Evolutionary conservation across 805 yeast genomes (phyloP).

Genomic region (Yarrowia hollandica): DNA sequence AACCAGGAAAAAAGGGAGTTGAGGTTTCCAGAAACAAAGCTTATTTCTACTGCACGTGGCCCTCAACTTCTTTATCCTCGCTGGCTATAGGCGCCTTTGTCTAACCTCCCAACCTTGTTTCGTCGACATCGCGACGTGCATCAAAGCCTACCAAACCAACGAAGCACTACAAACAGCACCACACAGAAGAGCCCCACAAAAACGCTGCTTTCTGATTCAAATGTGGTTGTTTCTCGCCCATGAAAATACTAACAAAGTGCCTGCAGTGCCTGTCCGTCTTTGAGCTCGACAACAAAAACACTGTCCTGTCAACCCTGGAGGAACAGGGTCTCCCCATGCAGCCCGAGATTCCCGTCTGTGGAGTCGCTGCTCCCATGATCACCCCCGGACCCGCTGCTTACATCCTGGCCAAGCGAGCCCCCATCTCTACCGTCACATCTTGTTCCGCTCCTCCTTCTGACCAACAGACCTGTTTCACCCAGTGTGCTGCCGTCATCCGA

Average conservation of each 20-base stretch:
- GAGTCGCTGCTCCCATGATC: constrained; percentile 14
- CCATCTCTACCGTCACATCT: constrained; percentile 8
- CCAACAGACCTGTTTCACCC: constrained; percentile 12
- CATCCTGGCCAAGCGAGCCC: constrained; percentile 18
- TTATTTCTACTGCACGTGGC: no score
- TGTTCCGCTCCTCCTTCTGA: neutral
- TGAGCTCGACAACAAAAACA: neutral
- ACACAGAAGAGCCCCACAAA: no score
- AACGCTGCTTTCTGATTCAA: no score
- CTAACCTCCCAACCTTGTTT: no score
- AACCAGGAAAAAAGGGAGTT: no score
- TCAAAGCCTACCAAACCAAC: no score
- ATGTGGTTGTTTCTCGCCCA: no score
- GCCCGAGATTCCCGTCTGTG: constrained; percentile 18
- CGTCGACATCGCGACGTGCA: no score
- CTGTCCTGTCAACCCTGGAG: constrained; percentile 6
- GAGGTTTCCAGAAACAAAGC: no score
- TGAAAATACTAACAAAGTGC: constrained; percentile 23
- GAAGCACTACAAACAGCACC: no score
- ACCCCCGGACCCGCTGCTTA: constrained; percentile 16
- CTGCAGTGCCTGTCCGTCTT: constrained; percentile 24
- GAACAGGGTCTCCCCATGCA: constrained; percentile 13
- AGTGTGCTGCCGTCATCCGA: constrained; percentile 13
- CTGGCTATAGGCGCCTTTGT: no score
- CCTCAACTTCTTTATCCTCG: no score